Base-by-base conservation (phyloP, 2,329 filamentous ascomycete genomes). In the Aureobasidium sp. region DNA sequence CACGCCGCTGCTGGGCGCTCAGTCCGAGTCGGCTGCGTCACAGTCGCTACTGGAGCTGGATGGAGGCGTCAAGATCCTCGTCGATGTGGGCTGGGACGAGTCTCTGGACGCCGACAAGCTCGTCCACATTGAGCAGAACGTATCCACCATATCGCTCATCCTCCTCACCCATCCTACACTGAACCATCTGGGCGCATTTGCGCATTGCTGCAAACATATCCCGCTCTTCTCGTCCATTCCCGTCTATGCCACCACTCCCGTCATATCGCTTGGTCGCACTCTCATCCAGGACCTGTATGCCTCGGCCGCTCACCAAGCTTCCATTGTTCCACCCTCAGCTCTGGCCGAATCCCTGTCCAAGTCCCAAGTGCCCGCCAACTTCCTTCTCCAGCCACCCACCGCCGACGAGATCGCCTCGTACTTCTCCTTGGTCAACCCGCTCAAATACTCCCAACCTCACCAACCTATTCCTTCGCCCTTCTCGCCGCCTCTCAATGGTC, bases 31-130 rank as follows among this genome's bases (percentile, higher is more conserved):
- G 51, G 82, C 87, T 63, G 92, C 93, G 47, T 95, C 91, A 66
- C 91, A 97, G 74, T 97, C 94, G n/a, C 84, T 99, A 39, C 80
- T 99, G 52, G 93, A 97, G 79, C 88, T 99, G 62, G 94, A 99
- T 78, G 93, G 93, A 66, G 94, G 93, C 63, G 88, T 99, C 77
- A 97, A 97, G 75, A 86, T 99, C 58, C 83, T 99, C 60, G 85
- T 99, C 41, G 93, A 97, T 72, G 87, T 97, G 48, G 94, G 94
- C 64, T 99, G 94, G 94, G 92, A 97, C 73, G 91, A 96, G 73
- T 84, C 84, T 2, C 97, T 99, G 73, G 89, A 96, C 71, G 84
- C 85, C 36, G 83, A 84, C 65, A 89, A 90, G 79, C 84, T 99
- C 58, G 86, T 86, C 69, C 90, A 94, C 76, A 84, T 99, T 64